Evolutionary conservation across 768 basidiomycete genomes (phyloP).

Genomic region (Butyriboletus loyo): DNA sequence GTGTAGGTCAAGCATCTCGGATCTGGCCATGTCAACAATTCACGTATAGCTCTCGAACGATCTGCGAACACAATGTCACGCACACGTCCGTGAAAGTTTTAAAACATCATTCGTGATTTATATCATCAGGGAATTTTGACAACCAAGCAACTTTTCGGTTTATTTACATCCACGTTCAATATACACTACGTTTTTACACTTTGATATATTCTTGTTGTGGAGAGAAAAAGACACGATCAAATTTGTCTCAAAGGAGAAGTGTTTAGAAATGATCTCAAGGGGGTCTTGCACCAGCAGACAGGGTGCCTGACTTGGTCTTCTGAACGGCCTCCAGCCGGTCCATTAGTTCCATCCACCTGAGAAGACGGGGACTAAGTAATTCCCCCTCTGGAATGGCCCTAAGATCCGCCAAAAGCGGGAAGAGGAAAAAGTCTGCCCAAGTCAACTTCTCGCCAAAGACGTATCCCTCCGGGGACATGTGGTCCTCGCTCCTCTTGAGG

Average conservation of each 20-base stretch:
- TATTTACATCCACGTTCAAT: background rate
- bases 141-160: background rate
- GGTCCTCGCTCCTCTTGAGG: constrained; percentile 15
- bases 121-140: background rate
- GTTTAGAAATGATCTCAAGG: background rate
- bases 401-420: constrained; percentile 30
- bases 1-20: background rate
- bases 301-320: constrained; percentile 23
- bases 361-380: constrained; percentile 22
- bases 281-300: constrained; percentile 27
- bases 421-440: constrained; percentile 36
- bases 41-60: background rate
- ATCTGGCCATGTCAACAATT: background rate
- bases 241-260: background rate
- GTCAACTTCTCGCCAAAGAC: constrained; percentile 26
- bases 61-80: background rate
- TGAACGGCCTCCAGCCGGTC: constrained; percentile 22
- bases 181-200: background rate
- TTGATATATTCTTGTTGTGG: background rate
- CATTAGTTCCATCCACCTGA: constrained; percentile 27
- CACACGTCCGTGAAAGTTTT: background rate
- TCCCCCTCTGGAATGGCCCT: constrained; percentile 26
- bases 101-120: background rate
- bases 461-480: constrained; percentile 28
- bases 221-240: background rate